Percentiles rank a stretch among this genome's conserved stretches.
These are phyloP conservation scores for Trichaptum fuscoviolaceum DNA, from an alignment of 768 basidiomycete genomes.

Conservation along the genomic window DNA sequence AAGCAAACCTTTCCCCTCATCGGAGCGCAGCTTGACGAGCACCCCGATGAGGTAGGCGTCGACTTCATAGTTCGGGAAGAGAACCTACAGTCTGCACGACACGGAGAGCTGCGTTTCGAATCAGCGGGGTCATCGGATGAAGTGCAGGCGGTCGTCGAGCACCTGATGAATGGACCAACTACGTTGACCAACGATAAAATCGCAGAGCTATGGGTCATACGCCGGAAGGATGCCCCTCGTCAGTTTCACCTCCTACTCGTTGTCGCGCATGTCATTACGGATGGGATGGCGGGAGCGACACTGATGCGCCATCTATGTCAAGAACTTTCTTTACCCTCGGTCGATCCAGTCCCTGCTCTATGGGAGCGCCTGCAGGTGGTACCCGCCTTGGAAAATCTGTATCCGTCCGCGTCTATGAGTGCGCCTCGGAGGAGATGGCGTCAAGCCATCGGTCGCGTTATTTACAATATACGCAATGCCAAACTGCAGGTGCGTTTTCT, in stretches of 20 bases:
- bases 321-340: conserved; percentile 25
- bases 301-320: conserved; percentile 43
- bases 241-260: conserved; percentile 38
- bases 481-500: conserved; percentile 30
- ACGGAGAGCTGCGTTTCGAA: conserved; percentile 36
- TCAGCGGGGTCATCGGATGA: conserved; percentile 30
- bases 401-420: conserved; percentile 28
- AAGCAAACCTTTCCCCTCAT: conserved; percentile 49
- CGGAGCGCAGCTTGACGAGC: conserved; percentile 34
- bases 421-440: conserved; percentile 40
- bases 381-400: conserved; percentile 31
- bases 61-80: conserved; percentile 39
- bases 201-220: conserved; percentile 37
- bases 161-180: conserved; percentile 29
- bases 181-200: conserved; percentile 38
- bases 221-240: conserved; percentile 30
- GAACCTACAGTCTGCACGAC: conserved; percentile 24
- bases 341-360: conserved; percentile 20
- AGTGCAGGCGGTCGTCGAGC: conserved; percentile 24
- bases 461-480: conserved; percentile 27
- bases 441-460: conserved; percentile 33
- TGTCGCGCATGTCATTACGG: conserved; percentile 45
- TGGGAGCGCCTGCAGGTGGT: conserved; percentile 37
- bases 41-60: conserved; percentile 22
- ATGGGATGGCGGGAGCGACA: conserved; percentile 39